phyloP scores from a whole-genome alignment of 345 rosid genomes.

The Kernera saxatilis region DNA sequence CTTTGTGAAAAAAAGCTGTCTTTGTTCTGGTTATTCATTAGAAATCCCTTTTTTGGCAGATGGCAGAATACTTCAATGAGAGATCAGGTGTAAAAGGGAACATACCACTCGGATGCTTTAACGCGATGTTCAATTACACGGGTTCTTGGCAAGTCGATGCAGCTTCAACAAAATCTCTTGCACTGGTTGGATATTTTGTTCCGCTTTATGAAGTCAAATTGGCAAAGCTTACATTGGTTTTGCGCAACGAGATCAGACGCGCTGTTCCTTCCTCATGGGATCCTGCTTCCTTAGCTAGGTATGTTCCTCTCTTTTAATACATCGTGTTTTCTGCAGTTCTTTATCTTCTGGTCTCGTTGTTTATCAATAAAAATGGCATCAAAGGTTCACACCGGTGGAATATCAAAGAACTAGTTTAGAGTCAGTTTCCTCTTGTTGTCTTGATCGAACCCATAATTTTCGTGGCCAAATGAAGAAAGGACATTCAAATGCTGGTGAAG shows the following conservation, averaged over 20 bases:
- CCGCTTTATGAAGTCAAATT: constrained; percentile 60
- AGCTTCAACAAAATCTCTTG: constrained; percentile 90
- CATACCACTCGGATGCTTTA: constrained; percentile 92
- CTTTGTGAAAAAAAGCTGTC: not conserved
- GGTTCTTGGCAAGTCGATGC: constrained; percentile 95
- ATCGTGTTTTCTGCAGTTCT: not conserved
- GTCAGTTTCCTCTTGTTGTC: not conserved
- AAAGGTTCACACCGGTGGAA: not conserved
- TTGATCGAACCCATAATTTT: not conserved
- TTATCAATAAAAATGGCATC: not conserved
- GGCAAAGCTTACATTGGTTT: constrained; percentile 44
- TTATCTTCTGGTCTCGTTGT: not conserved
- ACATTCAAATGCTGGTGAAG: not conserved
- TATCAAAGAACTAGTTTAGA: not conserved
- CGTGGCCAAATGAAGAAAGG: not conserved
- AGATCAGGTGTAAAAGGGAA: constrained; percentile 64
- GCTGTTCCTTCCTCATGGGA: constrained; percentile 98
- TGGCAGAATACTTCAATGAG: constrained; percentile 75
- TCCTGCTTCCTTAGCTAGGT: constrained; percentile 94
- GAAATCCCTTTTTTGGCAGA: constrained; percentile 32
- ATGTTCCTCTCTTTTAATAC: not conserved
- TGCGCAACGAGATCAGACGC: constrained; percentile 55
- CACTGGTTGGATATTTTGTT: constrained; percentile 76
- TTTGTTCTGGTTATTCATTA: not conserved
- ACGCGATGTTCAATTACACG: constrained; percentile 94